phyloP scores from a whole-genome alignment of 768 basidiomycete species.

The Mycena haematopus region DNA sequence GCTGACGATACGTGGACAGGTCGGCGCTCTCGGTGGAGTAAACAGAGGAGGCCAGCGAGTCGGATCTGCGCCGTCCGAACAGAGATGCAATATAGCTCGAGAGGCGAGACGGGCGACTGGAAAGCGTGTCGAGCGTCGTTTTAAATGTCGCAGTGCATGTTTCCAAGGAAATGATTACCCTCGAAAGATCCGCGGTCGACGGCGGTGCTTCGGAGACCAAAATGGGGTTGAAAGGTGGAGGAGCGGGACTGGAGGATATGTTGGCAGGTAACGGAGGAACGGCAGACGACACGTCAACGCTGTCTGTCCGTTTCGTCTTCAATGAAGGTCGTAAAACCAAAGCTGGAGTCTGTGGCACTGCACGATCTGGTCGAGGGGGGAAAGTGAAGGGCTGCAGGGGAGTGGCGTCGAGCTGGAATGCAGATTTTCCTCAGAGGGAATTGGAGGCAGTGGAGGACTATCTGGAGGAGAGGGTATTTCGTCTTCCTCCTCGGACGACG shows the following conservation, averaged over 20 bases:
- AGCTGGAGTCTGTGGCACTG: slow-evolving; percentile 36
- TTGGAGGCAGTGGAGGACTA: slow-evolving; percentile 64
- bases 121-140: slow-evolving; percentile 71
- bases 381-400: slow-evolving; percentile 33
- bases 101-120: slow-evolving; percentile 72
- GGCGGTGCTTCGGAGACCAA: slow-evolving; percentile 65
- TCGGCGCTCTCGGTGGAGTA: slow-evolving; percentile 59
- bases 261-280: slow-evolving; percentile 58
- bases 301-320: slow-evolving; percentile 42
- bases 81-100: slow-evolving; percentile 61
- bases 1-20: slow-evolving; percentile 64
- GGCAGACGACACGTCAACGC: slow-evolving; percentile 47
- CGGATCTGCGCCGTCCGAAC: slow-evolving; percentile 41
- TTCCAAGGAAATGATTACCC: slow-evolving; percentile 74
- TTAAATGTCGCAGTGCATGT: slow-evolving; percentile 71
- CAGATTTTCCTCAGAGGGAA: slow-evolving; percentile 41
- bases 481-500: slow-evolving; percentile 29
- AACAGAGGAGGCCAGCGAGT: slow-evolving; percentile 60
- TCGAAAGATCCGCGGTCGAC: slow-evolving; percentile 57
- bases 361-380: slow-evolving; percentile 45
- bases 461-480: slow-evolving; percentile 41
- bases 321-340: slow-evolving; percentile 46
- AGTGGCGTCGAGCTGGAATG: slow-evolving; percentile 34
- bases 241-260: slow-evolving; percentile 47
- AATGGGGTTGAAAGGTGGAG: slow-evolving; percentile 69